phyloP scores from a whole-genome alignment of 352 stramenopile genomes.

The Globisporangium rhizosaccharum region DNA sequence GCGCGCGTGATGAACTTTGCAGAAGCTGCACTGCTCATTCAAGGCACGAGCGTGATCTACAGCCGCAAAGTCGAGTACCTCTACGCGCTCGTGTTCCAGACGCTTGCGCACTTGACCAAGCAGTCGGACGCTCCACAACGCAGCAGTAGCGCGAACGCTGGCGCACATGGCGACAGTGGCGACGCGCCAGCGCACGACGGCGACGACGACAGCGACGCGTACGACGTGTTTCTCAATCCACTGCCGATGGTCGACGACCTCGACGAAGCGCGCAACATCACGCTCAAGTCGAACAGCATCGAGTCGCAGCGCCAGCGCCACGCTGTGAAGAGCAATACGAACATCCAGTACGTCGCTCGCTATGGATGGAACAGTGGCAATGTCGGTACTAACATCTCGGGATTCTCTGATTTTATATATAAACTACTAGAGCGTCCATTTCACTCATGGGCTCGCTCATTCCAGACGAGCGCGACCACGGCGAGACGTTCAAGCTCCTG shows the following conservation, averaged over 20 bases:
- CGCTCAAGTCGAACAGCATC: slow-evolving; percentile 24
- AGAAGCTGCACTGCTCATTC: slow-evolving; percentile 90
- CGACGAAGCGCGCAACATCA: slow-evolving; percentile 59
- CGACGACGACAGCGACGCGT: slow-evolving; percentile 12
- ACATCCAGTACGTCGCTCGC: slow-evolving; percentile 38
- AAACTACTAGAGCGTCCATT: slow-evolving; percentile 45
- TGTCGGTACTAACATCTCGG: slow-evolving; percentile 3
- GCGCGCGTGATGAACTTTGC: slow-evolving; percentile 87
- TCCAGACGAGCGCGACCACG: slow-evolving; percentile 68
- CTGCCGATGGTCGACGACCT: slow-evolving; percentile 61
- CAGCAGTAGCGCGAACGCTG: slow-evolving; percentile 16
- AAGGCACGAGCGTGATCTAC: slow-evolving; percentile 92
- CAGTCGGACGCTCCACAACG: slow-evolving; percentile 34
- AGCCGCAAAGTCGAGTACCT: slow-evolving; percentile 95
- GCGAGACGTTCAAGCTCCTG: slow-evolving; percentile 81
- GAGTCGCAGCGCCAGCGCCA: slow-evolving; percentile 12
- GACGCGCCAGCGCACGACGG: slow-evolving; percentile 17
- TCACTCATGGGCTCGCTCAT: slow-evolving; percentile 78
- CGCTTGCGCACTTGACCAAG: slow-evolving; percentile 74
- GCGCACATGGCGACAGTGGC: slow-evolving; percentile 16
- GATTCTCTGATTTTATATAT: slow-evolving; percentile 2
- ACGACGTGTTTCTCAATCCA: slow-evolving; percentile 48
- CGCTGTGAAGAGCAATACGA: slow-evolving; percentile 51
- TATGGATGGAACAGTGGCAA: too few relatives aligned
- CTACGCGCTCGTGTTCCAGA: slow-evolving; percentile 90